Base-by-base conservation (phyloP, 1,284 basidiomycete genomes). In the Moesziomyces sp. region DNA sequence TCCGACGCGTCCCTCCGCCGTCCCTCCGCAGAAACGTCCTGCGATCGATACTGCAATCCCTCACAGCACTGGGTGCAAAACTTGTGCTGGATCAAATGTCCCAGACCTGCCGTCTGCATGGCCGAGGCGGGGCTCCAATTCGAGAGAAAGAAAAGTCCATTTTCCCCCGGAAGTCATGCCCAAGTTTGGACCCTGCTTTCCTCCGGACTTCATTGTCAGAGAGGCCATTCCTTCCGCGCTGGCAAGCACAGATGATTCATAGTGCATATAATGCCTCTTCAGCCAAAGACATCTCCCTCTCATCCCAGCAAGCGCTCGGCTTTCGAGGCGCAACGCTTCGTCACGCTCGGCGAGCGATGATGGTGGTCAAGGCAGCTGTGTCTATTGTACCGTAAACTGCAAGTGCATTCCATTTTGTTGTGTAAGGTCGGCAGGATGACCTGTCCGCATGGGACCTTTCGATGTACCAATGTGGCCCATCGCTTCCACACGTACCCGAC, bases 61-160 rank as follows among this genome's bases (percentile, higher is more conserved):
- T 11, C 38, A 9, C 51, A 28, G 18, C 43, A 7, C 19, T n/a
- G 16, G 7, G 38, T 40, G 38, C 38, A 18, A 40, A 4, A 5
- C 11, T 40, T 40, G 16, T 16, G 16, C 6, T 40, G 38, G 14
- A 16, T 18, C 1, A 7, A 16, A 18, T 40, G 16, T 2, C 30
- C 47, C 47, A n/a, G 14, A 26, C 19, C 34, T 38, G 3, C 7
- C 6, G 16, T 35, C 30, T 35, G 51, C 58, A 53, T 35, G 63
- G 24, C 59, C 55, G 59, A 62, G 63, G 56, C 65, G 59, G 65
- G 65, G 65, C 65, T 68, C 55, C 65, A 68, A 67, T 40, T 53
- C 30, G 38, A 54, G 18, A 40, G 18, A 40, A 18, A 40, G 18
- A 18, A 40, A 40, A 18, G 38, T 40, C 38, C 38, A 28, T 40